Evolutionary conservation across 306 rosid species (phyloP).

Genomic region (Hylodesmum podocarpum): DNA sequence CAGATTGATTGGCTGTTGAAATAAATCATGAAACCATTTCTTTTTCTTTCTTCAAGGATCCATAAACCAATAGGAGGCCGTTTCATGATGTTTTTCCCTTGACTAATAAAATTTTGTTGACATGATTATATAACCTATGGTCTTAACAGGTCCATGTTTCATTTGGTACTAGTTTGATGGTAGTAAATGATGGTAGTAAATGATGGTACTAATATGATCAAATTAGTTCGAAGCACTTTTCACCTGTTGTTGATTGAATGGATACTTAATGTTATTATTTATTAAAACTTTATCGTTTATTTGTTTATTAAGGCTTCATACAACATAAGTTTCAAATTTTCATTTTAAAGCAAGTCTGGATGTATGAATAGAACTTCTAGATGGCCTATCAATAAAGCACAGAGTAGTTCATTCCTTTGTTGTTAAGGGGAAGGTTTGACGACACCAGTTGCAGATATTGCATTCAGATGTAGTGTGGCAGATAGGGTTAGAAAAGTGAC

Average conservation of each 20-base stretch:
- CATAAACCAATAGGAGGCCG: neutral
- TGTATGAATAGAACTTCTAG: neutral
- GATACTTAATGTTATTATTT: neutral
- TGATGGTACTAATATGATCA: neutral
- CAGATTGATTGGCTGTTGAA: constrained; percentile 13
- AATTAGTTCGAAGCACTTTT: neutral
- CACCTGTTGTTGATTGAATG: neutral
- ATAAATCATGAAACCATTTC: neutral
- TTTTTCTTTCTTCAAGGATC: constrained; percentile 13
- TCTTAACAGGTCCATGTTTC: neutral
- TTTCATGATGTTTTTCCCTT: neutral
- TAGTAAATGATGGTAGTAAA: neutral
- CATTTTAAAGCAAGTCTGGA: neutral
- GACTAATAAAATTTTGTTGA: neutral
- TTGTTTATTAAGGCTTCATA: neutral
- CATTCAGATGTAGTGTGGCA: neutral
- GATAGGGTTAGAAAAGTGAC: neutral
- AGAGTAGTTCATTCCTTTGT: neutral
- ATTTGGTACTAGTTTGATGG: neutral
- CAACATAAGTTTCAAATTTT: neutral
- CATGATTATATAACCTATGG: neutral
- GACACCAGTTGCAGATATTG: neutral
- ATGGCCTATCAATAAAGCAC: neutral
- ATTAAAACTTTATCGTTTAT: neutral
- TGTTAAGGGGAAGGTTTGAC: neutral